phyloP scores from a whole-genome alignment of 352 stramenopile genomes.

The Pythium dissotocum region DNA sequence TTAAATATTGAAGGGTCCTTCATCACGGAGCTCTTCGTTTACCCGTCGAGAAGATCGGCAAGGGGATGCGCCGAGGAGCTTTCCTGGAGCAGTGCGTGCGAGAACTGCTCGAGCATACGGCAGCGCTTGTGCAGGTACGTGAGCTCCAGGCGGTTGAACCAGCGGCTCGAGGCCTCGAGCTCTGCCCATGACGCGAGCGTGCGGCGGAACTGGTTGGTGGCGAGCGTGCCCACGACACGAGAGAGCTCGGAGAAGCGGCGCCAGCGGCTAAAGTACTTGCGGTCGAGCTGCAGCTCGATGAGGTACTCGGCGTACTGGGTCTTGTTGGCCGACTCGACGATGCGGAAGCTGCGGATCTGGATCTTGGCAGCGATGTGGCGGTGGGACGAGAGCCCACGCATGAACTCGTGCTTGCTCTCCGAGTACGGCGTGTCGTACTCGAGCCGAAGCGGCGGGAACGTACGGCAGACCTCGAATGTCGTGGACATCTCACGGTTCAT shows the following conservation, averaged over 20 bases:
- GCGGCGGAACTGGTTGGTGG: conserved; percentile 54
- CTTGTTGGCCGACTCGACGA: conserved; percentile 55
- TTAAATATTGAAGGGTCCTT: conserved; percentile 3
- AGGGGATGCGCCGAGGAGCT: conserved; percentile 69
- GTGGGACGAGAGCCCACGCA: conserved; percentile 64
- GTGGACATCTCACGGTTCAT: conserved; percentile 62
- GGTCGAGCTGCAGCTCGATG: conserved; percentile 76
- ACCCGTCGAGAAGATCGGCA: conserved; percentile 69
- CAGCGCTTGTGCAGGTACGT: conserved; percentile 83
- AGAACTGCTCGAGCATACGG: conserved; percentile 74
- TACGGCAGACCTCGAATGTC: conserved; percentile 76
- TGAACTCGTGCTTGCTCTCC: conserved; percentile 60
- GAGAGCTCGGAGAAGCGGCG: conserved; percentile 74
- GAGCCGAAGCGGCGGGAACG: conserved; percentile 54
- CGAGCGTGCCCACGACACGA: conserved; percentile 59
- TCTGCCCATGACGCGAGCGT: conserved; percentile 56
- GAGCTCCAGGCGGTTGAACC: conserved; percentile 84
- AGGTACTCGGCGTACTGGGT: conserved; percentile 80
- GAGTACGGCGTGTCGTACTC: conserved; percentile 67
- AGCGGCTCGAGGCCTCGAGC: conserved; percentile 60
- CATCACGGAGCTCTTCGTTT: background rate
- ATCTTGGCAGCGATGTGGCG: conserved; percentile 78
- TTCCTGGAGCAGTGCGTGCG: conserved; percentile 72
- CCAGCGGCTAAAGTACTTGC: conserved; percentile 72
- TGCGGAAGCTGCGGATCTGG: conserved; percentile 82